A percentile compares a stretch with the other conserved stretches of the same genome.
phyloP scores from a whole-genome alignment of 257 asterid species.

The Striga asiatica region DNA sequence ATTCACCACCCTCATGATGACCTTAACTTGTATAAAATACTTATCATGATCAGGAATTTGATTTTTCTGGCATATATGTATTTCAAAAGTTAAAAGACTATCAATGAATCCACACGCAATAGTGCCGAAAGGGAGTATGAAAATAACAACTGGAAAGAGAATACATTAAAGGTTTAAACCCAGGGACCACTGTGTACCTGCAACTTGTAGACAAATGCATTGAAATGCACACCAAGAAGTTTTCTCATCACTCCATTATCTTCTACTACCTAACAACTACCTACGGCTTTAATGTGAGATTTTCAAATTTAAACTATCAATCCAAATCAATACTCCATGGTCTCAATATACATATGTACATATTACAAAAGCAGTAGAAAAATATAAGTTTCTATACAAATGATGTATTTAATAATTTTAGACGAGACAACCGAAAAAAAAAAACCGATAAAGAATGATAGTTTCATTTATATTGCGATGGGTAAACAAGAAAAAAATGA shows the following conservation, averaged over 20 bases:
- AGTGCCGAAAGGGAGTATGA: slow-evolving; percentile 23
- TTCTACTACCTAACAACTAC: too few relatives aligned
- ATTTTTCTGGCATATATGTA: too few relatives aligned
- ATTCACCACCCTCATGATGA: background rate
- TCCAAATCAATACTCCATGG: too few relatives aligned
- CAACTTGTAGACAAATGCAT: slow-evolving; percentile 14
- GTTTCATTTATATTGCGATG: too few relatives aligned
- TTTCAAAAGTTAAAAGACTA: background rate
- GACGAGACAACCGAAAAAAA: too few relatives aligned
- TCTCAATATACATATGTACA: too few relatives aligned
- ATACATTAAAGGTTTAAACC: slow-evolving; percentile 18
- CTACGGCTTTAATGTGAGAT: background rate
- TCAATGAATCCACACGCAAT: slow-evolving; percentile 17
- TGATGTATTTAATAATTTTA: too few relatives aligned
- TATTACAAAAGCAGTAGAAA: too few relatives aligned
- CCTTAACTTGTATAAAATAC: background rate
- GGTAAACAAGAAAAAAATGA: too few relatives aligned
- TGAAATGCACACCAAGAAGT: background rate
- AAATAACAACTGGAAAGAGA: slow-evolving; percentile 24
- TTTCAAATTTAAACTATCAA: too few relatives aligned
- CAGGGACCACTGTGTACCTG: slow-evolving; percentile 23
- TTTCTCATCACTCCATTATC: background rate
- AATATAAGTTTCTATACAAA: too few relatives aligned
- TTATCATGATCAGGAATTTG: background rate
- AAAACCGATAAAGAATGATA: too few relatives aligned